Conservation (phyloP, 2,329 filamentous ascomycete species). For the Kalmusia sp. region DNA sequence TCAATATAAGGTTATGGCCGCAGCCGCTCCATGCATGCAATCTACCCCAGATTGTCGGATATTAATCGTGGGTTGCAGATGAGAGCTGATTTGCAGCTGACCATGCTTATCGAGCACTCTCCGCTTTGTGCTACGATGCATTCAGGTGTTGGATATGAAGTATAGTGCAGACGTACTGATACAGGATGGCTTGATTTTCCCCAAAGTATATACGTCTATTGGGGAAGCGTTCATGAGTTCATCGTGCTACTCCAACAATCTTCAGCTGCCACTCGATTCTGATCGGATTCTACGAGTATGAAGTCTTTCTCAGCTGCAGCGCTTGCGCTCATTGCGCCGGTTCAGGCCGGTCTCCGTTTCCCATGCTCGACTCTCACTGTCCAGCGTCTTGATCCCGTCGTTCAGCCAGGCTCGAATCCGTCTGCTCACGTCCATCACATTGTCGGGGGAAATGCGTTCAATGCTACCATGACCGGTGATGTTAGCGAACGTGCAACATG, state of each 20-base stretch:
- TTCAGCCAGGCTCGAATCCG: conserved; percentile 26
- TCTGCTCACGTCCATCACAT: conserved; percentile 36
- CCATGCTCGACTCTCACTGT: conserved; percentile 36
- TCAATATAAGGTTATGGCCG: conserved; percentile 2
- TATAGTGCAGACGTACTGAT: neutral
- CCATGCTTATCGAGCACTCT: neutral
- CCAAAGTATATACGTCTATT: neutral
- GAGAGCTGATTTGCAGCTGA: neutral
- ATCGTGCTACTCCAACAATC: neutral
- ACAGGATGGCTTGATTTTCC: too few relatives aligned
- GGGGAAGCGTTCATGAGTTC: neutral
- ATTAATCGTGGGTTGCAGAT: neutral
- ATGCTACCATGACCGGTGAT: conserved; percentile 31
- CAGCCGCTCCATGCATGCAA: neutral
- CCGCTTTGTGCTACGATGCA: neutral
- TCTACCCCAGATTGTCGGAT: conserved; percentile 3
- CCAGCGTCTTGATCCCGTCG: conserved; percentile 34
- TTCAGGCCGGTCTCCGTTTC: conserved; percentile 33
- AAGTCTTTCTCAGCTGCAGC: conserved; percentile 27
- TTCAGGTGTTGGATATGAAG: neutral
- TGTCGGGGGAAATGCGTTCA: conserved; percentile 37
- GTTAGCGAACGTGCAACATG: conserved; percentile 29
- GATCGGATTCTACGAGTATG: conserved; percentile 21
- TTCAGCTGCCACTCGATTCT: neutral
- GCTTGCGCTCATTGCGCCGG: conserved; percentile 26